Conservation (phyloP, 495 filamentous ascomycete genomes). For the Penicillium salamii region DNA sequence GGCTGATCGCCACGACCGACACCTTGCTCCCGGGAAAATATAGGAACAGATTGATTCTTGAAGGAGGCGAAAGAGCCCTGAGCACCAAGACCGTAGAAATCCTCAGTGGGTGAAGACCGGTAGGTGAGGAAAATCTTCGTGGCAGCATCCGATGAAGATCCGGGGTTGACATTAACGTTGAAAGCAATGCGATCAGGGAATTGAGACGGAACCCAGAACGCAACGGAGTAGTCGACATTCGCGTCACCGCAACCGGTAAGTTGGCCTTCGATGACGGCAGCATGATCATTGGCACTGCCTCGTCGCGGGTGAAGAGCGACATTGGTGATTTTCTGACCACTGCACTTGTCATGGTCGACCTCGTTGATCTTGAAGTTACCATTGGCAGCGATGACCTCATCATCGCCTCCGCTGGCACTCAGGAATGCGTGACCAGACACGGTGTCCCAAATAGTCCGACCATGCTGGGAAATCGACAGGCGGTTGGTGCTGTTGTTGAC, state of each 20-base stretch:
- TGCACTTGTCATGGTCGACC: conserved; percentile 21
- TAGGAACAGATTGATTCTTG: conserved; percentile 27
- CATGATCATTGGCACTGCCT: conserved; percentile 13
- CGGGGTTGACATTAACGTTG: conserved; percentile 12
- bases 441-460: conserved; percentile 21
- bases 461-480: conserved; percentile 7
- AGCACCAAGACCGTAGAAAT: conserved; percentile 28
- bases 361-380: conserved; percentile 26
- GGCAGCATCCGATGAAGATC: neutral
- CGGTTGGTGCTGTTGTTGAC: conserved; percentile 13
- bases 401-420: conserved; percentile 19
- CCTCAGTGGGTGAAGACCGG: conserved; percentile 18
- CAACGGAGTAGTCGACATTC: conserved; percentile 11
- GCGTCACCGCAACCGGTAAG: conserved; percentile 18
- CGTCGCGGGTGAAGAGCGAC: conserved; percentile 5
- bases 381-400: conserved; percentile 16
- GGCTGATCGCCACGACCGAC: conserved; percentile 30
- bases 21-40: conserved; percentile 28
- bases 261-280: conserved; percentile 14
- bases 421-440: conserved; percentile 14
- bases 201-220: conserved; percentile 17
- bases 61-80: conserved; percentile 28
- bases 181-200: conserved; percentile 22
- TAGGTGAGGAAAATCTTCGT: conserved; percentile 23
- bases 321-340: conserved; percentile 12